phyloP scores from a whole-genome alignment of 2,329 filamentous ascomycete genomes.

The Emmonsiellopsis sp. region DNA sequence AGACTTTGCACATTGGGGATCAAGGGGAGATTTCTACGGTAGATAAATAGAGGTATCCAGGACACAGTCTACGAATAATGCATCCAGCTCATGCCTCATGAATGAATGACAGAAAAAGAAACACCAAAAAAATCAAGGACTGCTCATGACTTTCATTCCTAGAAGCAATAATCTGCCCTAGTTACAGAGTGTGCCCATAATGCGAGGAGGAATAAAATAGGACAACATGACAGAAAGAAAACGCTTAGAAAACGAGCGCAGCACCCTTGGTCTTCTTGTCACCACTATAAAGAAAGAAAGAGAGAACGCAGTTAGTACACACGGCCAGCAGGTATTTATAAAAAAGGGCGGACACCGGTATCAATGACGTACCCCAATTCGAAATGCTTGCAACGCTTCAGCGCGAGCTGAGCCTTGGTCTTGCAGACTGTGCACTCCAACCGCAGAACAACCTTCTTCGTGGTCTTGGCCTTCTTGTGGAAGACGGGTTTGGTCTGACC shows the following conservation, averaged over 20 bases:
- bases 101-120: background rate
- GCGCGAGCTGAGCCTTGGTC: constrained; percentile 91
- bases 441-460: constrained; percentile 99
- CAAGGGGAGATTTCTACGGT: too few species aligned
- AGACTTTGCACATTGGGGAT: too few species aligned
- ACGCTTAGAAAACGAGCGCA: constrained; percentile 94
- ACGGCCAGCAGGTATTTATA: background rate
- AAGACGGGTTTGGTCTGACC: constrained; percentile 99
- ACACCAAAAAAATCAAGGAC: background rate
- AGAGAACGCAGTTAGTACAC: background rate
- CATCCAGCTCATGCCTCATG: background rate
- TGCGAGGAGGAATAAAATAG: constrained; percentile 6
- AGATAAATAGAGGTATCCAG: too few species aligned
- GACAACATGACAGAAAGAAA: constrained; percentile 19
- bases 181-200: constrained; percentile 10
- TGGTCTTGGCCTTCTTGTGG: constrained; percentile 99
- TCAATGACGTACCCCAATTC: constrained; percentile 75
- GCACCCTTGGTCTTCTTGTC: constrained; percentile 99
- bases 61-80: background rate
- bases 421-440: constrained; percentile 97
- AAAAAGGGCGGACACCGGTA: background rate
- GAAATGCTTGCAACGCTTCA: constrained; percentile 99
- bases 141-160: constrained; percentile 13
- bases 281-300: constrained; percentile 55
- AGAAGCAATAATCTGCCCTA: constrained; percentile 9